Base-by-base conservation (phyloP, 140 eudicot genomes). In the Senecio squalidus region DNA sequence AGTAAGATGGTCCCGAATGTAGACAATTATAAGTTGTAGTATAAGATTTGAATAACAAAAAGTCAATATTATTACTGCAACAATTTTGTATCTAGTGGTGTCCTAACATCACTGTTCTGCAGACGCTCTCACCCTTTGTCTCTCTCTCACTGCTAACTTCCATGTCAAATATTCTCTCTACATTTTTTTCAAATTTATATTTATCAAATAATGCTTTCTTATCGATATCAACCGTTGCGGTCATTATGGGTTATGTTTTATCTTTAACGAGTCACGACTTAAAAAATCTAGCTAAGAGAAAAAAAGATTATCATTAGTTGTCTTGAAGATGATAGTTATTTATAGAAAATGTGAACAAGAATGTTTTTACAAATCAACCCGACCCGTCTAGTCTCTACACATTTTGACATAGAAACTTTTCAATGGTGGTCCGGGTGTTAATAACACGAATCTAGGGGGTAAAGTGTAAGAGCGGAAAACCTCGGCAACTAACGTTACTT, bases 111-210 rank as follows among this genome's bases (percentile, higher is more conserved):
- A 10, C 15, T 54, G 68, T 60, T 70, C 66, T 62, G 62, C 74
- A 80, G 80, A 67, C 64, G 82, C 84, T 34, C 83, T 55, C 72
- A 68, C 64, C 67, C 67, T 70, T 70, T 76, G 77, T 69, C 77
- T 61, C 71, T 73, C 76, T 66, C 73, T 67, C 74, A 71, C 70
- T 85, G 84, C 87, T 76, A 82, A 86, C 95, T 79, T 79, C 88
- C 72, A 86, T 82, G 85, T 66, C 78, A 85, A 78, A 78, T 79
- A 76, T 76, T 79, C 90, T 76, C 73, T 62, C 62, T 62, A 56
- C 65, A 60, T 78, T 73, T 72, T 75, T 46, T 70, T 55, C 58
- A 48, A 23, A 10, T 56, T 50, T 66, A n/a, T 27, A 25, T 6
- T 57, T 25, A 11, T 8, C 54, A 39, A 34, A 45, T 57, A 47